A percentile compares a stretch with the other conserved stretches of the same genome.
Evolutionary conservation across 2,329 filamentous ascomycete genomes (phyloP).

Genomic region (Xylariaceae sp.): DNA sequence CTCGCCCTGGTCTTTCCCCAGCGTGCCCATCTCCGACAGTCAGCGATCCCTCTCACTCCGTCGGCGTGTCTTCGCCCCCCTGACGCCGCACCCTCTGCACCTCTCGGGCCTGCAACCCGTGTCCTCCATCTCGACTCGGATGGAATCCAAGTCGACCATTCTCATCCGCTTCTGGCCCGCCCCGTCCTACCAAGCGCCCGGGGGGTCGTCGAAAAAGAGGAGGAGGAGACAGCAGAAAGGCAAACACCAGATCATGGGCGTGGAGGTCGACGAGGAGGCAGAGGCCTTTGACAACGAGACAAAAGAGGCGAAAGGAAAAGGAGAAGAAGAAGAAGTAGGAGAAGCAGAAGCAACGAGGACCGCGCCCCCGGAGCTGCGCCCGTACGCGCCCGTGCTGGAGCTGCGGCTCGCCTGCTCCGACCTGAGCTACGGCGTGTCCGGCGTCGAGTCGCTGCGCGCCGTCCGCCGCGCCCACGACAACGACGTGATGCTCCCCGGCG

Average conservation of each 20-base stretch:
- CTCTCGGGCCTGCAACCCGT: constrained; percentile 28
- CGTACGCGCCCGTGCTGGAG: constrained; percentile 26
- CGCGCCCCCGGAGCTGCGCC: too few species aligned
- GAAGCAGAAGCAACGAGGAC: too few species aligned
- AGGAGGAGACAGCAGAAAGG: too few species aligned
- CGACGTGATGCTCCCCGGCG: constrained; percentile 39
- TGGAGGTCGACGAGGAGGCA: too few species aligned
- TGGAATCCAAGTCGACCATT: constrained; percentile 25
- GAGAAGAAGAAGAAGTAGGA: too few species aligned
- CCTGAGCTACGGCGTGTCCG: constrained; percentile 26
- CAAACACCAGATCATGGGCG: too few species aligned
- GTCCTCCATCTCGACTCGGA: constrained; percentile 9
- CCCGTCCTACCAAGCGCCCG: constrained; percentile 14
- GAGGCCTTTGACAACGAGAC: too few species aligned
- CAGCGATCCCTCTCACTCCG: too few species aligned
- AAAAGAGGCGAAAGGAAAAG: too few species aligned
- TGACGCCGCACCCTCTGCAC: constrained; percentile 38
- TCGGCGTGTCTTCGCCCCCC: constrained; percentile 35
- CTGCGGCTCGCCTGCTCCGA: constrained; percentile 27
- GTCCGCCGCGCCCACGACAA: constrained; percentile 29
- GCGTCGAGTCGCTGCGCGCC: constrained; percentile 27
- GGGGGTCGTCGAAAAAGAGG: too few species aligned
- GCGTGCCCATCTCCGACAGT: too few species aligned
- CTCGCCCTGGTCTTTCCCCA: too few species aligned
- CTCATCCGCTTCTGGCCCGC: constrained; percentile 40